Conservation (phyloP, 139 green algal genomes). For the Deuterostichococcus epilithicus region DNA sequence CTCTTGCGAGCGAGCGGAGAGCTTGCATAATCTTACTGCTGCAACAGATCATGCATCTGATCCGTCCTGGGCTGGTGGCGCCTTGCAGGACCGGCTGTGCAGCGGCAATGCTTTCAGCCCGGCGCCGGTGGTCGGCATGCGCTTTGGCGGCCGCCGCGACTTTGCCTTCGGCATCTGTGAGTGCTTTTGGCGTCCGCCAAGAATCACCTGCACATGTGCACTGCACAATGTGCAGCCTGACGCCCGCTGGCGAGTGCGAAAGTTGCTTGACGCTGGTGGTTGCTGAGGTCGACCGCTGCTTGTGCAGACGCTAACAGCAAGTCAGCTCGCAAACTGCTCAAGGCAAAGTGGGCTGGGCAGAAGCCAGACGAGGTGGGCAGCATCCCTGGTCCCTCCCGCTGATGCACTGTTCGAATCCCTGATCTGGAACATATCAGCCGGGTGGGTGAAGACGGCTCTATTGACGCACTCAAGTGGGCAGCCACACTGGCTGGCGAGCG, state of each 20-base stretch:
- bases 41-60: no score
- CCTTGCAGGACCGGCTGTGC: conserved; percentile 2
- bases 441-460: no score
- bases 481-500: no score
- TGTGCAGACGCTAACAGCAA: not conserved
- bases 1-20: no score
- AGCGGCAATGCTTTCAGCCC: conserved; percentile 5
- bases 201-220: not conserved
- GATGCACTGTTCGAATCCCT: no score
- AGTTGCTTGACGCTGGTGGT: no score
- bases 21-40: no score
- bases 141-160: conserved; percentile 5
- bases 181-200: not conserved
- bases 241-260: no score
- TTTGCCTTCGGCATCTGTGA: conserved; percentile 5
- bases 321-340: not conserved
- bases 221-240: not conserved
- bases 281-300: not conserved
- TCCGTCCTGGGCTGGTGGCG: no score
- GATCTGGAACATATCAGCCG: no score
- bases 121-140: not conserved
- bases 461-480: no score
- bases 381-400: no score
- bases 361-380: not conserved
- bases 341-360: not conserved